Evolutionary conservation across 1,139 yeast genomes (phyloP).

Genomic region (Geotrichum europaeum): DNA sequence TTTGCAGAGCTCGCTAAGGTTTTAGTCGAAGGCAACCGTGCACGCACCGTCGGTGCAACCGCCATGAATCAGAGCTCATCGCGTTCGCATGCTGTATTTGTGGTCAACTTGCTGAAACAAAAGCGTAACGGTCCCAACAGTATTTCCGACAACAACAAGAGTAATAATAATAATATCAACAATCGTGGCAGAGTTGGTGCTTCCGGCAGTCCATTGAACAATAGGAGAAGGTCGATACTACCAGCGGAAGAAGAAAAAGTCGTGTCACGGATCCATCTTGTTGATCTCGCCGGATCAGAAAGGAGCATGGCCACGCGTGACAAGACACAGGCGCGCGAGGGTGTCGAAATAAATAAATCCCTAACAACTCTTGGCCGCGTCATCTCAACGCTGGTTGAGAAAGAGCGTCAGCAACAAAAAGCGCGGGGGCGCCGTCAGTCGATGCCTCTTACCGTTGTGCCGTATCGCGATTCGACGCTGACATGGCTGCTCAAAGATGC

Average conservation of each 20-base stretch:
- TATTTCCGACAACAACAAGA: not conserved
- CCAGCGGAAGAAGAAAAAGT: not conserved
- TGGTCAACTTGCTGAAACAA: not conserved
- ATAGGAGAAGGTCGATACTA: constrained; percentile 46
- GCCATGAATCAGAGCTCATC: constrained; percentile 76
- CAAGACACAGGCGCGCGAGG: constrained; percentile 60
- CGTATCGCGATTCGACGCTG: constrained; percentile 56
- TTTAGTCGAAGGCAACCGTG: constrained; percentile 63
- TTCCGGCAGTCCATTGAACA: constrained; percentile 23
- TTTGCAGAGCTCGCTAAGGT: constrained; percentile 56
- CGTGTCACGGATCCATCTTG: constrained; percentile 48
- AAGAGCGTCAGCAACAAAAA: constrained; percentile 19
- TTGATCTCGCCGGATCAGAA: constrained; percentile 96
- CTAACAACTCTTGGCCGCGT: constrained; percentile 84
- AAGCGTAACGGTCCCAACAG: not conserved
- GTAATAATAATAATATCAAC: not conserved
- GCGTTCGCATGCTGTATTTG: constrained; percentile 81
- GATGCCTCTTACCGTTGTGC: constrained; percentile 38
- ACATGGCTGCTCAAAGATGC: constrained; percentile 60
- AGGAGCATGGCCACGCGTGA: constrained; percentile 65
- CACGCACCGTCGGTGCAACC: constrained; percentile 79
- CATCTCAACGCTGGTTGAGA: constrained; percentile 38
- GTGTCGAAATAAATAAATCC: constrained; percentile 86
- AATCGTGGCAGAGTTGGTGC: constrained; percentile 25
- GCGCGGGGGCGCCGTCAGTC: constrained; percentile 23